phyloP scores from a whole-genome alignment of 75 land plant genomes.

The Selaginella moellendorffii region DNA sequence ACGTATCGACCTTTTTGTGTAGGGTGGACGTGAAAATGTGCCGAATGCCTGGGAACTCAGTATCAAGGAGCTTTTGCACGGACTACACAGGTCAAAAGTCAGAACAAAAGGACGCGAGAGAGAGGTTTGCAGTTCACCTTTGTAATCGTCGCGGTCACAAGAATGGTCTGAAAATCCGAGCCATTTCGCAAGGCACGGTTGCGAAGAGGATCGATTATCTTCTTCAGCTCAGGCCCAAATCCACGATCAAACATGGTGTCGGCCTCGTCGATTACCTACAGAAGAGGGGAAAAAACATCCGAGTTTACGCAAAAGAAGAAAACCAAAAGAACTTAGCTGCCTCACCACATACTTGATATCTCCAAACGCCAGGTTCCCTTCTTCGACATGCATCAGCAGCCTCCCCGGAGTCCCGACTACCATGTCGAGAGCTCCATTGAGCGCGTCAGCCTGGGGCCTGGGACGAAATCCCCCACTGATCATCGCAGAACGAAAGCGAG shows the following conservation, averaged over 20 bases:
- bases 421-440: slow-evolving; percentile 74
- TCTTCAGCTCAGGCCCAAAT: slow-evolving; percentile 91
- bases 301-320: not conserved
- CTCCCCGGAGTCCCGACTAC: slow-evolving; percentile 98
- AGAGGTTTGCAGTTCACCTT: too few relatives aligned
- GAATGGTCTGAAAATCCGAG: slow-evolving; percentile 66
- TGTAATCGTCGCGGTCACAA: slow-evolving; percentile 95
- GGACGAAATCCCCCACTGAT: slow-evolving; percentile 84
- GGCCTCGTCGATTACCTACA: slow-evolving; percentile 72
- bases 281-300: not conserved
- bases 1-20: slow-evolving; percentile 84
- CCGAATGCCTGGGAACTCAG: slow-evolving; percentile 85
- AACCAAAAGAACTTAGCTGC: not conserved
- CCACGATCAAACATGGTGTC: slow-evolving; percentile 78
- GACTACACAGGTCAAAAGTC: slow-evolving; percentile 32
- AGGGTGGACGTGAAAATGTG: slow-evolving; percentile 88
- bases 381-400: slow-evolving; percentile 84
- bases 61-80: slow-evolving; percentile 86
- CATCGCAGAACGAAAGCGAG: slow-evolving; percentile 79
- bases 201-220: slow-evolving; percentile 77
- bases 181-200: slow-evolving; percentile 66
- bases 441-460: slow-evolving; percentile 79
- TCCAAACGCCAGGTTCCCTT: slow-evolving; percentile 92
- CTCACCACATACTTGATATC: slow-evolving; percentile 97
- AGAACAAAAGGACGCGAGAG: not conserved